A percentile compares a stretch with the other conserved stretches of the same genome.
Evolutionary conservation across 73 alveolate genomes (phyloP).

Genomic region (Tetrahymena elliotti): DNA sequence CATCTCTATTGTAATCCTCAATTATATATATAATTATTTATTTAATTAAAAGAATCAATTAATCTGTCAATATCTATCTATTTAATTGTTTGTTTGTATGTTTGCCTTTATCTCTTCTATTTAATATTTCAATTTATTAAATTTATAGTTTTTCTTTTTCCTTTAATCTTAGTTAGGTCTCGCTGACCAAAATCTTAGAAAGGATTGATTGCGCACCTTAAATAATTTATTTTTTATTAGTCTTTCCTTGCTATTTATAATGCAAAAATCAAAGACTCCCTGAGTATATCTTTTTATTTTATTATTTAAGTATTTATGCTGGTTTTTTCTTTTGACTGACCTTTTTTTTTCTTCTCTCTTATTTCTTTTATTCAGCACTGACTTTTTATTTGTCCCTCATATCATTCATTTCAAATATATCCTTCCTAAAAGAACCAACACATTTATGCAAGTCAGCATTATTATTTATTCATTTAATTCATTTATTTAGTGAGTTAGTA

Average conservation of each 20-base stretch:
- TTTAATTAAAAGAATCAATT: too few relatives aligned
- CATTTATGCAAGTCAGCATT: background rate
- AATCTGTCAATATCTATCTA: too few relatives aligned
- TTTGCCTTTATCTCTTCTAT: background rate
- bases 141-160: background rate
- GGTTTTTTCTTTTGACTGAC: slow-evolving; percentile 1
- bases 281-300: background rate
- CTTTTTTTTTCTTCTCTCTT: background rate
- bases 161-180: background rate
- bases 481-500: too few relatives aligned
- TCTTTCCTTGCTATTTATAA: background rate
- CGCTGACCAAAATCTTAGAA: background rate
- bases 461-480: background rate
- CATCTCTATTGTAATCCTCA: too few relatives aligned
- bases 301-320: background rate
- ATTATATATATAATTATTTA: too few relatives aligned
- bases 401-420: background rate
- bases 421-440: background rate
- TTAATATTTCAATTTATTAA: background rate
- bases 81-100: too few relatives aligned
- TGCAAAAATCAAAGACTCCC: background rate
- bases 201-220: background rate
- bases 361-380: background rate
- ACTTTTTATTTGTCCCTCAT: background rate
- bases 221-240: too few relatives aligned